Evolutionary conservation across 129 eudicot species (phyloP), one percentile per base, ranked within the genome.

Genomic region (Erigeron canadensis): DNA sequence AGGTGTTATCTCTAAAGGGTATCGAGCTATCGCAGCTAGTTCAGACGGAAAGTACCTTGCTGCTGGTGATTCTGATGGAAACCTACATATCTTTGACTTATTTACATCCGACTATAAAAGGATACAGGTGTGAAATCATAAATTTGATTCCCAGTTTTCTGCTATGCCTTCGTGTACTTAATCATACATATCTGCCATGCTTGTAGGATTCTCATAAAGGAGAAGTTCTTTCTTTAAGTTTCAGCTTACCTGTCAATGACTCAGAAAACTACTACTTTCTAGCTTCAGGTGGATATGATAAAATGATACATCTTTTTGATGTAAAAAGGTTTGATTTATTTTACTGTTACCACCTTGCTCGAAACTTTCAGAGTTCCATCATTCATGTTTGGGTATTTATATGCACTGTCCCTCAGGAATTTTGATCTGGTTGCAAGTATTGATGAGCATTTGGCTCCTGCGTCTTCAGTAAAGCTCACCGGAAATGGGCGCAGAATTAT

Each of bases 21-120:
- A 81, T 83, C 85, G 87, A 67, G 71, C 89, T 58, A 86, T 88
- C 89, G 84, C 91, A 67, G 87, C 84, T 72, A 88, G 91, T 77
- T 86, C 91, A 56, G 91, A 88, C 77, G 96, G 96, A 79, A 83
- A 81, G 34, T 73, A 88, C 70, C 85, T 88, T 66, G 96, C 85
- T 81, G 91, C 96, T 79, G 96, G 96, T 71, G 96, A 86, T 81
- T 83, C 82, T 72, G 77, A 68, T 79, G 96, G 96, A 74, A 84
- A 84, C 73, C 81, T 88, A 59, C 96, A 88, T 86, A 71, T 88
- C 72, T 88, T 83, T 68, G 84, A 88, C 80, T 70, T 88, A 70
- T 41, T 67, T 43, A 79, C 89, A 57, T 81, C 85, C 65, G 87
- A 86, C 28, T 86, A 88, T 84, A 83, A 69, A 50, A 83, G 86